Base-by-base conservation (phyloP, 352 stramenopile species). In the Elongisporangium anandrum region DNA sequence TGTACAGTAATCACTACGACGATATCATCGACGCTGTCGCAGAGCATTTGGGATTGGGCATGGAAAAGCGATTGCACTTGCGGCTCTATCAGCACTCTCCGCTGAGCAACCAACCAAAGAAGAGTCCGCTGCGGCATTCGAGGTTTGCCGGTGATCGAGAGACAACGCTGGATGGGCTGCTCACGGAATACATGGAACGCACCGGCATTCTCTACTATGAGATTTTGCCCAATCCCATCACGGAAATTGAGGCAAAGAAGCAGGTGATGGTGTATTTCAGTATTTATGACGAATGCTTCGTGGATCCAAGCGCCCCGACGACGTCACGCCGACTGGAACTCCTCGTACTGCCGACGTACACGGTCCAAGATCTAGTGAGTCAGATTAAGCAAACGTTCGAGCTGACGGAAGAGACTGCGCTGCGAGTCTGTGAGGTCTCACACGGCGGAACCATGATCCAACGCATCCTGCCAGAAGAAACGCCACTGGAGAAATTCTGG, bases 231-330 rank as follows among this genome's bases (percentile, higher is more conserved):
- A 69, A 90, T 48, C 78, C 83, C 9, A 94, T 96, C 69, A 91
- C 82, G 1, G 83, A 94, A 59, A 85, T 96, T 51, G 87, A 96
- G 61, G 79, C 81, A 1, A 94, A 94, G 69, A 92, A 90, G 57
- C 79, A 92, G 59, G 64, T 94, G 13, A 17, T 75, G 3, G 76
- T 95, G 20, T 81, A 90, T 57, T 65, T 92, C 21, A 93, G 85
- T 60, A 77, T 86, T 47, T 92, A 93, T 65, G 87, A 90, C 57
- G 74, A 77, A 19, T 82, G 70, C 22, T 92, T 94, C 52, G 70
- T 78, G 2, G 72, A 85, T 8, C 64, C 67, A 1, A 66, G 56
- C n/a, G 62, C 70, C 1, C 64, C 80, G 7, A 50, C 60, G 9
- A 54, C 59, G 12, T 54, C 73, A 16, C 77, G 74, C 16, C 69